Base-by-base conservation (phyloP, 2,329 filamentous ascomycete species). In the Colletotrichum trifolii region DNA sequence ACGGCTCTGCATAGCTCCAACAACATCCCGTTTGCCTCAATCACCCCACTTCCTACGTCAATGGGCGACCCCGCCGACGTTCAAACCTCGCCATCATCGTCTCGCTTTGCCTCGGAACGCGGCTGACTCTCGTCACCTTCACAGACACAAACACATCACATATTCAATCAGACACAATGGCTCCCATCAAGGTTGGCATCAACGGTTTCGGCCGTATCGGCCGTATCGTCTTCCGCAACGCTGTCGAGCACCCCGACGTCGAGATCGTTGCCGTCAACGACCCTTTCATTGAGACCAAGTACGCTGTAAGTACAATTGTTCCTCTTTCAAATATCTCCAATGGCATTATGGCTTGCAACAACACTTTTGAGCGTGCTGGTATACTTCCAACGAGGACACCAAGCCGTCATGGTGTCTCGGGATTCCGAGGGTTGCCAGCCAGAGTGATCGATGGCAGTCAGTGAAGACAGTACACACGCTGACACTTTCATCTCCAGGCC, bases 151-250 rank as follows among this genome's bases (percentile, higher is more conserved):
- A 45, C 53, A 12, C 47, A 54, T 55, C n/a, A 67, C 74, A 77
- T 70, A 73, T 10, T 42, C 34, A 15, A 63, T 11, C 40, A 63
- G 48, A 64, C 60, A 59, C 13, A 17, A 81, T 81, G 79, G 74
- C 78, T 79, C 77, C 78, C 79, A 80, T 85, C 80, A 88, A 96
- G 89, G 93, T 96, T 80, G 94, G 94, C 82, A 97, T 97, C 91
- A 98, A 97, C 91, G 95, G 96, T 83, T 99, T 99, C 88, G 96
- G 96, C 86, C 94, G 96, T 84, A 99, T 99, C 84, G 96, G 96
- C 78, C 92, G 96, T 82, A 97, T 99, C 82, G 91, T 98, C 87
- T 96, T 98, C 92, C 93, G 95, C 86, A 98, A 97, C 87, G 93
- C 95, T 77, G 81, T 96, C 79, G 91, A 96, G 89, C 91, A 95